phyloP scores from a whole-genome alignment of 2,329 filamentous ascomycete genomes.

The Penicillium polonicum region DNA sequence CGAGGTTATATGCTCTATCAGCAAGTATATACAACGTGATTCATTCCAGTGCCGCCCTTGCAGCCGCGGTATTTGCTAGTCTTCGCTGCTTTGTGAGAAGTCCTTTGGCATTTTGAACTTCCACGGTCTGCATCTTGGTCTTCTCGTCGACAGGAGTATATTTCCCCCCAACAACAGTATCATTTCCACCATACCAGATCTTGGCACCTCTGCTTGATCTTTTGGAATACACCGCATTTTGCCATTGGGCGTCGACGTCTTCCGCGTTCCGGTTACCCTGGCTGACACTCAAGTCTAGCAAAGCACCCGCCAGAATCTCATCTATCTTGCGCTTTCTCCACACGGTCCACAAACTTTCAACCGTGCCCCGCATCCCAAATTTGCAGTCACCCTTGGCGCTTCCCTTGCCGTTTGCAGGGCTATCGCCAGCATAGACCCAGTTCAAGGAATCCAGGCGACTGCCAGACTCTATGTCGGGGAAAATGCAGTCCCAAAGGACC shows the following conservation, averaged over 20 bases:
- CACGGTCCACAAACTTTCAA: constrained; percentile 74
- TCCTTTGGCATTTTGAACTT: constrained; percentile 63
- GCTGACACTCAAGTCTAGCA: constrained; percentile 64
- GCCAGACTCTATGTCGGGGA: constrained; percentile 58
- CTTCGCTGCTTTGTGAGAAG: constrained; percentile 51
- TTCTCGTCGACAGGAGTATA: constrained; percentile 60
- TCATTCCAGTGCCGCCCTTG: constrained; percentile 11
- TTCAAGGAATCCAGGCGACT: constrained; percentile 60
- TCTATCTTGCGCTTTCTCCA: constrained; percentile 89
- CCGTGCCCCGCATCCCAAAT: constrained; percentile 64
- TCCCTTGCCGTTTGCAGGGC: constrained; percentile 41
- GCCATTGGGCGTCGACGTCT: constrained; percentile 20
- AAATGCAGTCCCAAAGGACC: constrained; percentile 94
- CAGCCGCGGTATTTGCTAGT: constrained; percentile 29
- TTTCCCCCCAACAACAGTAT: constrained; percentile 53
- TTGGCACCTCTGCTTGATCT: constrained; percentile 46
- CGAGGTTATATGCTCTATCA: not conserved
- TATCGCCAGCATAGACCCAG: constrained; percentile 79
- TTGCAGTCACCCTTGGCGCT: constrained; percentile 56
- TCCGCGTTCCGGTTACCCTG: constrained; percentile 38
- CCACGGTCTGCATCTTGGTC: constrained; percentile 56
- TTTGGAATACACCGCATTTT: constrained; percentile 25
- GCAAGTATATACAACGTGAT: constrained; percentile 7
- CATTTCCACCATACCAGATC: constrained; percentile 60
- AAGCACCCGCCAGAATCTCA: constrained; percentile 73